Percentiles rank a stretch among this genome's conserved stretches.
phyloP scores from a whole-genome alignment of 192 early-diverging fungal species.

The Allomyces macrogynus region DNA sequence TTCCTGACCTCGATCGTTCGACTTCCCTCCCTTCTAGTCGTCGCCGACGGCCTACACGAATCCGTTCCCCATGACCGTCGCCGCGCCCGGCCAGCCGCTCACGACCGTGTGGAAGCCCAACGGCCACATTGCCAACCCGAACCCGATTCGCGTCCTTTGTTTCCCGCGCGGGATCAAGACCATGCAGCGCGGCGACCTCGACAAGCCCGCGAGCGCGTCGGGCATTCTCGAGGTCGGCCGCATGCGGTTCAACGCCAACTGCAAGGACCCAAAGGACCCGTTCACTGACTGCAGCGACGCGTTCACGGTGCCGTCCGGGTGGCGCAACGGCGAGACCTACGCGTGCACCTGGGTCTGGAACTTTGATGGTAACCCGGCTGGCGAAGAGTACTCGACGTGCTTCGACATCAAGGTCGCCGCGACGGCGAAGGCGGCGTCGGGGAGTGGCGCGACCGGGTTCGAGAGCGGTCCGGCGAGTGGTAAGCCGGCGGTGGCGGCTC shows the following conservation, averaged over 20 bases:
- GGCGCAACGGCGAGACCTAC: constrained; percentile 19
- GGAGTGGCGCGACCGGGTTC: no score
- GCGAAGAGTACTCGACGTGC: constrained; percentile 40
- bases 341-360: constrained; percentile 40
- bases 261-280: constrained; percentile 14
- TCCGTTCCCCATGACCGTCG: constrained; percentile 21
- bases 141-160: constrained; percentile 17
- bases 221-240: constrained; percentile 9
- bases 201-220: no score
- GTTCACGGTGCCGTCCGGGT: constrained; percentile 24
- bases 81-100: constrained; percentile 24
- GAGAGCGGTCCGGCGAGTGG: no score
- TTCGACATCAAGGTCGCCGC: constrained; percentile 19
- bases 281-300: constrained; percentile 27
- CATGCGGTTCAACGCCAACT: constrained; percentile 23
- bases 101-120: constrained; percentile 31
- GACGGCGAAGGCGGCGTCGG: no score
- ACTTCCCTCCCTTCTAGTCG: background rate
- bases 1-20: background rate
- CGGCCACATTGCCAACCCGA: constrained; percentile 23
- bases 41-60: constrained; percentile 12
- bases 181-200: no score
- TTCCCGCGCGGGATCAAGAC: constrained; percentile 7
- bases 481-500: no score
- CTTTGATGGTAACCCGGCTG: constrained; percentile 34